Conservation (phyloP, 306 rosid genomes). For the Heteromeles arbutifolia region DNA sequence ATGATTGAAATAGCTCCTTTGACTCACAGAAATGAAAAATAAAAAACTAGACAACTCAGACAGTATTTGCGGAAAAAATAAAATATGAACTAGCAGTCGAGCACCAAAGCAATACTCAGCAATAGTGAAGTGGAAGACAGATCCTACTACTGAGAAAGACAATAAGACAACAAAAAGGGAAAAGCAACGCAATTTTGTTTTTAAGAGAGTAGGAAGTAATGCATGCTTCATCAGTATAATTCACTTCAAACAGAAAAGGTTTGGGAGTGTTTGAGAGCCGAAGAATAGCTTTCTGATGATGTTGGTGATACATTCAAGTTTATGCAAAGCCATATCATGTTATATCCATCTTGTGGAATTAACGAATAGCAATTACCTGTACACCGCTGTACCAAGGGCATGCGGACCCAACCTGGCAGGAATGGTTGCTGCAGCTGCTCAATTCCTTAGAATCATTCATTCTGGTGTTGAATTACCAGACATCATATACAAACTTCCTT, state of each 20-base stretch:
- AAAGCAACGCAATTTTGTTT: background rate
- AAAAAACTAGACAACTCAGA: background rate
- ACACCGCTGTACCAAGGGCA: constrained; percentile 72
- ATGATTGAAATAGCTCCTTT: background rate
- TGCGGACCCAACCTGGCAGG: constrained; percentile 42
- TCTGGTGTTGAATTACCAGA: constrained; percentile 63
- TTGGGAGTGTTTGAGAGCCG: background rate
- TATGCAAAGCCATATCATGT: background rate
- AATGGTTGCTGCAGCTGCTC: constrained; percentile 45
- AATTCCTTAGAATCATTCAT: constrained; percentile 44
- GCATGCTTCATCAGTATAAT: background rate
- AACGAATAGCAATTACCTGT: constrained; percentile 61
- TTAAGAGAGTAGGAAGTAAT: background rate
- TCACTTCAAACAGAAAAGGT: background rate
- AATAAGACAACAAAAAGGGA: too few relatives aligned
- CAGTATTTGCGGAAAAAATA: background rate
- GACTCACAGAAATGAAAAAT: background rate
- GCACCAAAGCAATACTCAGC: background rate
- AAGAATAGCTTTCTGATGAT: background rate
- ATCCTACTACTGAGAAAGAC: background rate
- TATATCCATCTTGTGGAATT: background rate
- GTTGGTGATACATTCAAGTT: background rate
- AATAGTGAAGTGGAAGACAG: background rate
- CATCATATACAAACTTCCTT: constrained; percentile 50
- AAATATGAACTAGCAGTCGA: background rate